phyloP scores from a whole-genome alignment of 2,329 filamentous ascomycete species.

The Penicillium janthinellum region DNA sequence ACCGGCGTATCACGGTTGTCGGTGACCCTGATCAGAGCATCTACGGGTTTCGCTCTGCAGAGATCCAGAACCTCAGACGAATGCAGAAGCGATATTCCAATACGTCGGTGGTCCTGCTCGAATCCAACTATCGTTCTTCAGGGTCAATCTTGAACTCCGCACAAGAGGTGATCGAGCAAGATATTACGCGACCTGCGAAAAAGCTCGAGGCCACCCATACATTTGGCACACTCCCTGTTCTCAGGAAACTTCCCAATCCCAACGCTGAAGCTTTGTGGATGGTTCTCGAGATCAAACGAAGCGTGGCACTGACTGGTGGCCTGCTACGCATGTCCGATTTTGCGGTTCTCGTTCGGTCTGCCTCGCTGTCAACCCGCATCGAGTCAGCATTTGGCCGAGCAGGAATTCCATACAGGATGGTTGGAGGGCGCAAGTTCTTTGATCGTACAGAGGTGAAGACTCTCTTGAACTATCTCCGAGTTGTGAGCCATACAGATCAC shows the following conservation, averaged over 20 bases:
- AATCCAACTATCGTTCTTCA: constrained; percentile 94
- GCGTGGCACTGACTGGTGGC: constrained; percentile 68
- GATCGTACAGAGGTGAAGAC: constrained; percentile 88
- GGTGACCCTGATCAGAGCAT: constrained; percentile 98
- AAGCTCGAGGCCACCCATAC: constrained; percentile 76
- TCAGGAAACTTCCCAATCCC: constrained; percentile 72
- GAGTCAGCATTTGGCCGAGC: constrained; percentile 78
- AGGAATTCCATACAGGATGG: constrained; percentile 88
- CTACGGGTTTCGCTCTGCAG: constrained; percentile 91
- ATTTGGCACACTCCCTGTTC: constrained; percentile 75
- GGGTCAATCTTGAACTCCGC: constrained; percentile 79
- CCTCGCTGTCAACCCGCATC: constrained; percentile 79
- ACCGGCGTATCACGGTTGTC: constrained; percentile 84
- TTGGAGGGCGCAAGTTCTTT: constrained; percentile 88
- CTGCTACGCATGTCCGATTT: constrained; percentile 76
- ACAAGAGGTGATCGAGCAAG: constrained; percentile 86
- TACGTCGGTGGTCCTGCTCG: constrained; percentile 79
- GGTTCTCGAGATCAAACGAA: constrained; percentile 76
- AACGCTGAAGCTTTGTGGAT: constrained; percentile 84
- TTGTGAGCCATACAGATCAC: constrained; percentile 80
- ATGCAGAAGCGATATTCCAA: constrained; percentile 76
- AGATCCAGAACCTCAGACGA: constrained; percentile 81
- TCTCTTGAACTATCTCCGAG: constrained; percentile 82
- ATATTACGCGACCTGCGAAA: constrained; percentile 77
- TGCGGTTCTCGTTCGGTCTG: constrained; percentile 83